A percentile compares a stretch with the other conserved stretches of the same genome.
Conservation (phyloP, 1,139 yeast genomes). For the Pichia sorboxylosa region DNA sequence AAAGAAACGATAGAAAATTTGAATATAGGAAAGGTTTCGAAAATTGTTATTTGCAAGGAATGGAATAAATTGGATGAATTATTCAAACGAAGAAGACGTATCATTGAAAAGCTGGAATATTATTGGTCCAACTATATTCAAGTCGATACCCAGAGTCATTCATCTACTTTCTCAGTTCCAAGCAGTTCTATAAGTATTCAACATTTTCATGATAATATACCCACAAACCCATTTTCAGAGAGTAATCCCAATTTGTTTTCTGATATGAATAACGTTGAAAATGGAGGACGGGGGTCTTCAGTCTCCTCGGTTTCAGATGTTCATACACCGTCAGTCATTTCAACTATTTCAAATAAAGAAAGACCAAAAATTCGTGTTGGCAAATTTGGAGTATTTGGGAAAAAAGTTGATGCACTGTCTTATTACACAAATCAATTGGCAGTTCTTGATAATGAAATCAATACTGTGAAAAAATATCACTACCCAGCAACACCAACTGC, state of each 20-base stretch:
- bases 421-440: constrained; percentile 47
- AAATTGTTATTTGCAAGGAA: constrained; percentile 69
- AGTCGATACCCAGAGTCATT: neutral
- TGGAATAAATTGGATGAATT: constrained; percentile 66
- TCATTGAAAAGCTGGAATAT: constrained; percentile 50
- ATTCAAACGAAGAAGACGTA: constrained; percentile 43
- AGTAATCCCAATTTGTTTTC: neutral
- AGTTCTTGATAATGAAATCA: constrained; percentile 50
- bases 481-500: constrained; percentile 68
- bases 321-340: constrained; percentile 4
- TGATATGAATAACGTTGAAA: constrained; percentile 13
- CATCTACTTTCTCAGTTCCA: neutral
- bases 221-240: neutral
- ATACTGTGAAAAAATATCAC: constrained; percentile 43
- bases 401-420: constrained; percentile 52
- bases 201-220: neutral
- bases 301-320: neutral
- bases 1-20: constrained; percentile 64
- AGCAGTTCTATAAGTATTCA: constrained; percentile 2
- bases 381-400: constrained; percentile 41
- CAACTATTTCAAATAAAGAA: constrained; percentile 24
- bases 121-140: constrained; percentile 63
- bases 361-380: constrained; percentile 48
- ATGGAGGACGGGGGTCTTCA: neutral
- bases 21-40: constrained; percentile 69